Evolutionary conservation across 2,329 filamentous ascomycete genomes (phyloP), one percentile per base, ranked within the genome.

Genomic region (Cryphonectria naterciae): DNA sequence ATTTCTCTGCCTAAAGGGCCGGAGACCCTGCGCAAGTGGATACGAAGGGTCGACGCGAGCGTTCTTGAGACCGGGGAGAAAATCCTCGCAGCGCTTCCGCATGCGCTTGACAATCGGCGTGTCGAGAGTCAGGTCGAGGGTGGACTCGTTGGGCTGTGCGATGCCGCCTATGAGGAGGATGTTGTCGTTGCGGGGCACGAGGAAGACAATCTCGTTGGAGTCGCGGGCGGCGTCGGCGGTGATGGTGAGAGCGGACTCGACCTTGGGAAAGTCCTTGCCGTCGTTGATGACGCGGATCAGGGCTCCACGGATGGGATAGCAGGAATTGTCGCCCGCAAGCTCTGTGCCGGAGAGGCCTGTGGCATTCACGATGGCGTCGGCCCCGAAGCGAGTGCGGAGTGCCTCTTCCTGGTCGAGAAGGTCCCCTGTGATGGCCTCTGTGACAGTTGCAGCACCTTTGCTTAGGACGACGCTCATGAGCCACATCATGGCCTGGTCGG

Each of bases 251-350:
- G 82, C 80, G 15, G 79, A 76, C 10, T 81, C 76, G 28, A 85
- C 74, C 73, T 82, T 81, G 6, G 82, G 80, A 70, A 84, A 85
- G 58, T 75, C 75, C 8, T 72, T 77, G 39, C 83, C 83, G 67
- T 84, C 81, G 73, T 85, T 86, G 75, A 83, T 78, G 73, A 84
- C 81, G 54, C 83, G 80, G 64, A 84, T 78, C 6, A 85, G 76
- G 5, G 76, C 83, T 28, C 83, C 83, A 7, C 83, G 79, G 69
- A 85, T 78, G 2, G 82, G 82, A 73, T 83, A 85, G 70, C 80
- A 79, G 7, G 75, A 77, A n/a, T 76, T 67, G 70, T 83, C 81
- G 25, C 78, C 80, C 1, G 81, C 82, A 1, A 83, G 75, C n/a
- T 78, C 76, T 17, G 74, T 74, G 52, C 76, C 78, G 28, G 79